Evolutionary conservation across 2,329 filamentous ascomycete species (phyloP).

Genomic region (Epichloe glyceriae): DNA sequence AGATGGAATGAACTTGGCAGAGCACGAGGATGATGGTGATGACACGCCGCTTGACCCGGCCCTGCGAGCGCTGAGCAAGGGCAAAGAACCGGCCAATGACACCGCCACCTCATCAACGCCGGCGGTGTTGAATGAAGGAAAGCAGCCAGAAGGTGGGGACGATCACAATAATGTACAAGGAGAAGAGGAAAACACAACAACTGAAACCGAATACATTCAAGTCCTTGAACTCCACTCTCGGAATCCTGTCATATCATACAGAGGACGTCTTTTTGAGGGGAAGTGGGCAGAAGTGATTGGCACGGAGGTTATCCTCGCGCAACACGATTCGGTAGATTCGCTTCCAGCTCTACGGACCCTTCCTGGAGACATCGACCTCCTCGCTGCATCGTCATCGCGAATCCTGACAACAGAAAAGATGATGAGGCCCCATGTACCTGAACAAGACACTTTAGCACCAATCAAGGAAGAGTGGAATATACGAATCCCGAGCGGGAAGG

Average conservation of each 20-base stretch:
- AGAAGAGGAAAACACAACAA: conserved; percentile 5
- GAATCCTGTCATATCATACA: conserved; percentile 69
- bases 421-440: conserved; percentile 33
- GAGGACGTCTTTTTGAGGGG: conserved; percentile 65
- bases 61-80: conserved; percentile 3
- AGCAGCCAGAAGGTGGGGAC: not conserved
- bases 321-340: conserved; percentile 19
- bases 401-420: conserved; percentile 41
- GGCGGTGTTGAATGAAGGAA: not conserved
- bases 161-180: conserved; percentile 1
- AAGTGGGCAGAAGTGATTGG: conserved; percentile 74
- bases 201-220: conserved; percentile 42
- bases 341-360: conserved; percentile 33
- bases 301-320: conserved; percentile 64
- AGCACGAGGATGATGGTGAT: conserved; percentile 2
- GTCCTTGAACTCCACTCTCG: conserved; percentile 69
- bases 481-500: conserved; percentile 30
- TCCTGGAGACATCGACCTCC: conserved; percentile 46
- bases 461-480: conserved; percentile 31
- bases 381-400: conserved; percentile 54
- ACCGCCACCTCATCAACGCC: not conserved
- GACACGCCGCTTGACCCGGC: conserved; percentile 6
- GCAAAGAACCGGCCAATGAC: conserved; percentile 7
- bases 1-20: conserved; percentile 3
- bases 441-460: conserved; percentile 22